phyloP scores from a whole-genome alignment of 352 stramenopile species.

The Globisporangium mamillatum region DNA sequence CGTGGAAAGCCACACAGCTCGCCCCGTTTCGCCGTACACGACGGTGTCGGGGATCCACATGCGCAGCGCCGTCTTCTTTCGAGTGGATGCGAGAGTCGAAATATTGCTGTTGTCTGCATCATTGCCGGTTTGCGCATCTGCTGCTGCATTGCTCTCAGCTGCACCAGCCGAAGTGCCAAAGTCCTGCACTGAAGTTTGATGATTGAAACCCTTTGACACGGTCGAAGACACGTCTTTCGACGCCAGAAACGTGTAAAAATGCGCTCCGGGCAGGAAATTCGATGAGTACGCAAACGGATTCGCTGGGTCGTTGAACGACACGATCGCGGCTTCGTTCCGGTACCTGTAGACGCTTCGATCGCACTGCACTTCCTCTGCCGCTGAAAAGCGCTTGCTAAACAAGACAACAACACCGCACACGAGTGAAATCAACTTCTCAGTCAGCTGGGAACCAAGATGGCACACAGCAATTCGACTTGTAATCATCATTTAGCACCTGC shows the following conservation, averaged over 20 bases:
- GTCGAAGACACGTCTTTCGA: constrained; percentile 28
- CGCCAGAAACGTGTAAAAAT: constrained; percentile 81
- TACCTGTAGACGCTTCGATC: constrained; percentile 49
- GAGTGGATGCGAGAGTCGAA: constrained; percentile 1
- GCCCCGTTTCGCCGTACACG: constrained; percentile 73
- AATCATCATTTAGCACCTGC: background rate
- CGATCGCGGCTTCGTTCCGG: constrained; percentile 43
- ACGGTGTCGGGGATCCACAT: constrained; percentile 81
- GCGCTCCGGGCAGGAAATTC: constrained; percentile 73
- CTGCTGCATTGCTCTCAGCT: background rate
- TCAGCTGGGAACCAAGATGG: too few relatives aligned
- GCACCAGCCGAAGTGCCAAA: background rate
- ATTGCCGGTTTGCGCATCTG: background rate
- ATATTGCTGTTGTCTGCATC: background rate
- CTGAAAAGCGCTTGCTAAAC: constrained; percentile 10
- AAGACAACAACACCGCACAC: background rate
- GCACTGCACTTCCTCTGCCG: constrained; percentile 5
- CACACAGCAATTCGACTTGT: too few relatives aligned
- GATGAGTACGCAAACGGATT: constrained; percentile 51
- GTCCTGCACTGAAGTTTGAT: background rate
- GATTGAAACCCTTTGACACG: background rate
- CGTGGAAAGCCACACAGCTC: constrained; percentile 68
- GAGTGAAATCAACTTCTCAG: too few relatives aligned
- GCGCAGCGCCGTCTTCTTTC: constrained; percentile 31
- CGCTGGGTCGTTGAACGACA: constrained; percentile 56